Evolutionary conservation across 306 rosid genomes (phyloP), one percentile per base, ranked within the genome.

Genomic region (Trichosanthes truncata): DNA sequence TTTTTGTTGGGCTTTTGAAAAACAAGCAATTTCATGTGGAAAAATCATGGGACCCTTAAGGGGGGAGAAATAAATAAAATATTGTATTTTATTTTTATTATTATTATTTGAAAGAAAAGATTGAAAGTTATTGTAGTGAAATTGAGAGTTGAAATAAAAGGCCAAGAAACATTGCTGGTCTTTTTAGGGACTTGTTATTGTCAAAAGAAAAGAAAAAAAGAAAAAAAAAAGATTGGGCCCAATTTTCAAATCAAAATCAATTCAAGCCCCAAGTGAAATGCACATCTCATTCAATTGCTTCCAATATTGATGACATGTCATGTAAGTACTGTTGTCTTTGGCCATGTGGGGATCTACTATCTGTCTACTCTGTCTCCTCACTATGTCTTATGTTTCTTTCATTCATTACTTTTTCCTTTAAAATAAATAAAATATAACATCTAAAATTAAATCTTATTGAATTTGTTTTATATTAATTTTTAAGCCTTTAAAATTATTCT

Each of bases 1-100:
- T 91, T 93, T 91, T 84, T 91, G 98, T 15, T 83, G 80, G 84
- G 82, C 98, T 89, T 93, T 93, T 75, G 35, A 84, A 65, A 62
- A 66, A 86, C 98, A 91, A 3, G 5, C 61, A 75, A 79, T 83
- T 87, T 82, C 85, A n/a, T 68, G 51, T 68, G 51, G 4, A 15
- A 80, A 78, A 17, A 83, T 84, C 83, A 83, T 80, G 93, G 97
- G 93, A 5, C 98, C 96, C 84, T 59, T 60, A 2, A 26, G 4
- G 31, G 6, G 7, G 36, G 18, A 12, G 11, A 57, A 33, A 62
- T 18, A 67, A 38, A 38, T 36, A 6, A 63, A 52, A 18, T 69
- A 72, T 52, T 61, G 68, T 10, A 0, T 0, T 12, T 12, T 57
- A 23, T 18, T 9, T n/a, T 57, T 57, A 21, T 57, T 18, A 0